These are phyloP conservation scores for Coprinopsis strossmayeri DNA, from an alignment of 768 basidiomycete genomes.

Conservation along the genomic window DNA sequence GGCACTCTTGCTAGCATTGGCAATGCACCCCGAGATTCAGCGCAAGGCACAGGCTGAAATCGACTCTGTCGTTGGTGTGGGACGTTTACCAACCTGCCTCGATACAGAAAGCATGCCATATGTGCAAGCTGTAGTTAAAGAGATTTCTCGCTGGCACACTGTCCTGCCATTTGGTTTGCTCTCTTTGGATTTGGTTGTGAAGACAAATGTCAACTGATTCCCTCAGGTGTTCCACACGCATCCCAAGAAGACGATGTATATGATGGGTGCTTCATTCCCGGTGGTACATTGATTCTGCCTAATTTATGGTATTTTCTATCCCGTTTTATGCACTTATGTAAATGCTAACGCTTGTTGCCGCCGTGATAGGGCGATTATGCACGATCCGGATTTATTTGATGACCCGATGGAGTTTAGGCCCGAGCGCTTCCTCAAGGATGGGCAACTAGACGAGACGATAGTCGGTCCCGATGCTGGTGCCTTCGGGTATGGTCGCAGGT, in stretches of 20 bases:
- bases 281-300: conserved; percentile 25
- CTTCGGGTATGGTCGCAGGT: conserved; percentile 24
- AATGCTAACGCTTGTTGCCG: not conserved
- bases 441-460: conserved; percentile 15
- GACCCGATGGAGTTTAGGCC: conserved; percentile 21
- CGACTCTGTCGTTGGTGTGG: conserved; percentile 24
- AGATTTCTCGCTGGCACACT: conserved; percentile 27
- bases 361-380: conserved; percentile 18
- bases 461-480: conserved; percentile 17
- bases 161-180: conserved; percentile 26
- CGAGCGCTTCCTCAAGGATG: conserved; percentile 23
- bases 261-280: conserved; percentile 26
- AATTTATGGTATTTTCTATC: conserved; percentile 24
- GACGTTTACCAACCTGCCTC: conserved; percentile 25
- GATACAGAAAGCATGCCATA: conserved; percentile 28
- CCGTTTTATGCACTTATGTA: not conserved
- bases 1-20: conserved; percentile 30
- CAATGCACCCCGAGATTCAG: conserved; percentile 27
- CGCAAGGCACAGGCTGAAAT: conserved; percentile 30
- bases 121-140: conserved; percentile 27
- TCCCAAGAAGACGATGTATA: conserved; percentile 10
- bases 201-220: conserved; percentile 10
- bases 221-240: not conserved
- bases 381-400: conserved; percentile 19
- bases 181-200: conserved; percentile 14